Percentiles rank a stretch among this genome's conserved stretches.
Evolutionary conservation across 306 rosid genomes (phyloP).

Genomic region (Hippophae rhamnoides): DNA sequence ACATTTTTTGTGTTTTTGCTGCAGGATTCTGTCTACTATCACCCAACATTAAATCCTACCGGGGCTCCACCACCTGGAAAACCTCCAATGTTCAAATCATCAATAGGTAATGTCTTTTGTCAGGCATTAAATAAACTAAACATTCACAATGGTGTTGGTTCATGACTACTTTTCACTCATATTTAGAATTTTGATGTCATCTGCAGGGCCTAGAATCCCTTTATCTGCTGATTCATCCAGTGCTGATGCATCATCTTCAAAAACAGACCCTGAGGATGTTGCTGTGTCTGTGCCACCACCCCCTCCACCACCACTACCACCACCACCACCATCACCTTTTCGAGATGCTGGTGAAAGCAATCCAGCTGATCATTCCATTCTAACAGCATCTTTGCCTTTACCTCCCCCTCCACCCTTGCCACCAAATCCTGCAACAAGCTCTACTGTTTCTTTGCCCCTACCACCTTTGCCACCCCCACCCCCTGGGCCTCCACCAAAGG

Average conservation of each 20-base stretch:
- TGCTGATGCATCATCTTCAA: constrained; percentile 61
- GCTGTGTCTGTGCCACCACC: constrained; percentile 57
- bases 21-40: constrained; percentile 83
- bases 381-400: constrained; percentile 70
- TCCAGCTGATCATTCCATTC: constrained; percentile 48
- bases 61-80: constrained; percentile 99
- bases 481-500: constrained; percentile 88
- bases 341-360: constrained; percentile 36
- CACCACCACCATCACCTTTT: constrained; percentile 59
- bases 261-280: constrained; percentile 54
- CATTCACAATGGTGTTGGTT: constrained; percentile 14
- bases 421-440: constrained; percentile 53
- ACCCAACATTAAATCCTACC: constrained; percentile 87
- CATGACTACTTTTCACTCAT: background rate
- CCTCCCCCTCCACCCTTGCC: constrained; percentile 99
- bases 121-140: constrained; percentile 4
- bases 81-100: constrained; percentile 94
- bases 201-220: constrained; percentile 91
- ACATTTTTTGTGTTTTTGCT: constrained; percentile 6
- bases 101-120: constrained; percentile 48
- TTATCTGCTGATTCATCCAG: constrained; percentile 76
- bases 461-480: constrained; percentile 97
- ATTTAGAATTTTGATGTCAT: constrained; percentile 23
- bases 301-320: constrained; percentile 59
- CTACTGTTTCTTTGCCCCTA: constrained; percentile 56